These are phyloP conservation scores for Pythium scleroteichum DNA, from an alignment of 352 stramenopile genomes.

Conservation along the genomic window DNA sequence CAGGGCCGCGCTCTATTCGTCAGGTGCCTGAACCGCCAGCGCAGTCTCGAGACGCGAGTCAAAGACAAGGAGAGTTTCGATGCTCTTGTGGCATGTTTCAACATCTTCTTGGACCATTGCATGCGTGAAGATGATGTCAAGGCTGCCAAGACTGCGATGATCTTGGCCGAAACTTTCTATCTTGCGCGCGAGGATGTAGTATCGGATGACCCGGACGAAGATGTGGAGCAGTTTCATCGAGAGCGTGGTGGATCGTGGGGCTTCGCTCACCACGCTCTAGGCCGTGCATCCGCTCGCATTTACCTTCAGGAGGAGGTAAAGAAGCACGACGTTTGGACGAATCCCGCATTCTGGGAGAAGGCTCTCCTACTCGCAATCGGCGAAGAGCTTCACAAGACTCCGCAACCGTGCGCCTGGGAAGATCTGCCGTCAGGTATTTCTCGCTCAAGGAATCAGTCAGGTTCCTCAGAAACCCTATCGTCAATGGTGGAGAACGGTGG, in stretches of 20 bases:
- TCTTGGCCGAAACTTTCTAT: conserved; percentile 86
- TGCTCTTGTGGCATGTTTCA: conserved; percentile 61
- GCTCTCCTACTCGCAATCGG: conserved; percentile 78
- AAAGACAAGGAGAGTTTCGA: conserved; percentile 62
- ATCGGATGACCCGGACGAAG: conserved; percentile 9
- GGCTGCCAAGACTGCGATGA: conserved; percentile 87
- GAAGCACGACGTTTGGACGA: conserved; percentile 84
- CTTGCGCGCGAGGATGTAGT: conserved; percentile 17
- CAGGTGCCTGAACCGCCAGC: conserved; percentile 79
- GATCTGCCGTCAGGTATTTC: conserved; percentile 51
- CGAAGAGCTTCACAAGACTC: conserved; percentile 79
- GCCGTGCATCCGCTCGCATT: conserved; percentile 53
- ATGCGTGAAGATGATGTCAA: conserved; percentile 81
- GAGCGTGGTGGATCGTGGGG: conserved; percentile 33
- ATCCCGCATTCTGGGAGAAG: conserved; percentile 86
- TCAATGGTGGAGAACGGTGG: not conserved
- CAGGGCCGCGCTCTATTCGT: conserved; percentile 72
- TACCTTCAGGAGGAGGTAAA: conserved; percentile 87
- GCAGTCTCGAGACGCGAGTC: conserved; percentile 76
- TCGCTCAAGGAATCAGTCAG: conserved; percentile 1
- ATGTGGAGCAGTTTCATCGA: conserved; percentile 26
- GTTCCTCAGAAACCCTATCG: conserved; percentile 8
- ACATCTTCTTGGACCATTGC: conserved; percentile 75
- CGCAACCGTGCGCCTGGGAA: conserved; percentile 77
- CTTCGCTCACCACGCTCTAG: conserved; percentile 30